These are phyloP conservation scores for Plasmodium adleri DNA, from an alignment of 169 alveolate species.

Conservation along the genomic window DNA sequence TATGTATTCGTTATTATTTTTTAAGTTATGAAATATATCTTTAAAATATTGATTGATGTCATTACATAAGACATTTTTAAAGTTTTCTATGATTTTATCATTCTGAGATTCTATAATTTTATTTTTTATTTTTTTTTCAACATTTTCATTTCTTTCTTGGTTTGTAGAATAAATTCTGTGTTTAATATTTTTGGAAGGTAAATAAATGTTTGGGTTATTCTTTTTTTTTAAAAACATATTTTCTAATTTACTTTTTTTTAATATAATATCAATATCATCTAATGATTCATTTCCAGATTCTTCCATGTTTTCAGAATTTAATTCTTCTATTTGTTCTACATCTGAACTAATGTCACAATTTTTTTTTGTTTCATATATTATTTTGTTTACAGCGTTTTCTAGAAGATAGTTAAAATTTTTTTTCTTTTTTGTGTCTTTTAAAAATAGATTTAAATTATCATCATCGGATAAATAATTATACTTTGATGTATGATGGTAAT, in stretches of 20 bases:
- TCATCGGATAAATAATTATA: conserved; percentile 18
- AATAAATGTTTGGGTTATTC: not conserved
- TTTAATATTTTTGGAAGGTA: conserved; percentile 37
- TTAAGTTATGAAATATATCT: conserved; percentile 24
- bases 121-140: conserved; percentile 2
- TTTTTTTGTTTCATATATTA: conserved; percentile 42
- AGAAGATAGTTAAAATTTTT: conserved; percentile 20
- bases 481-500: conserved; percentile 34
- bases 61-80: conserved; percentile 57
- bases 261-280: conserved; percentile 70
- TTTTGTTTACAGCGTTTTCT: conserved; percentile 53
- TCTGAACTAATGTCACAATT: conserved; percentile 35
- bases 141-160: conserved; percentile 6
- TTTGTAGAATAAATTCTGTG: conserved; percentile 55
- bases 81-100: conserved; percentile 49
- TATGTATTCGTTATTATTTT: not conserved
- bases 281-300: not conserved
- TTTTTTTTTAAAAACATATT: conserved; percentile 54
- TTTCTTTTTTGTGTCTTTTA: conserved; percentile 15
- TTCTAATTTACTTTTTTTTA: conserved; percentile 42
- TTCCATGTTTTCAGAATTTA: conserved; percentile 6
- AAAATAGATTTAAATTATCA: conserved; percentile 37
- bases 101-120: not conserved
- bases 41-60: conserved; percentile 54
- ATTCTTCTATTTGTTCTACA: conserved; percentile 62